Percentiles rank a stretch among this genome's conserved stretches.
phyloP scores from a whole-genome alignment of 1,284 basidiomycete genomes.

The Fistulina hepatica region DNA sequence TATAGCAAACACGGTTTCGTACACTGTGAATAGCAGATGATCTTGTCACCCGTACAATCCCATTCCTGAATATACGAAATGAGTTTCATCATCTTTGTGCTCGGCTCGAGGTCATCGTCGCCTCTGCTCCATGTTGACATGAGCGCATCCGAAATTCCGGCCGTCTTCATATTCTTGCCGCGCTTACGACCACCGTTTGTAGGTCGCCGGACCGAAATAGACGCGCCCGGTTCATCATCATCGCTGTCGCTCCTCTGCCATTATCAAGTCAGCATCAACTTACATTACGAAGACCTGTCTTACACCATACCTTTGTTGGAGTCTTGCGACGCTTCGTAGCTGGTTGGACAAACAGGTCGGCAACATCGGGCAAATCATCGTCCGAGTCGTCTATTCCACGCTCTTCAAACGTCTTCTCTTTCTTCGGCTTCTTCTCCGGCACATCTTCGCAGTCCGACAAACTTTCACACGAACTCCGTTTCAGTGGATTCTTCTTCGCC shows the following conservation, averaged over 20 bases:
- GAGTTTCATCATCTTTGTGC: constrained; percentile 57
- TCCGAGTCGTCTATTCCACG: constrained; percentile 28
- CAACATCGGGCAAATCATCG: constrained; percentile 41
- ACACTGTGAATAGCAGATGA: constrained; percentile 64
- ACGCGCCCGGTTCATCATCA: constrained; percentile 20
- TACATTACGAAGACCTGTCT: constrained; percentile 7
- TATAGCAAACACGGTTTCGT: constrained; percentile 15
- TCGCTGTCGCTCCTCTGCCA: not conserved
- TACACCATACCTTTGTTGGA: constrained; percentile 16
- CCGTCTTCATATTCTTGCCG: constrained; percentile 6
- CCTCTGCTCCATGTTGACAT: constrained; percentile 47
- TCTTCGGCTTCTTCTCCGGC: constrained; percentile 9
- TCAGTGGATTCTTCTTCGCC: constrained; percentile 9
- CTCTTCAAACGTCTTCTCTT: constrained; percentile 22
- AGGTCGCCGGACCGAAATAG: constrained; percentile 9
- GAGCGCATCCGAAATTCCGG: no score
- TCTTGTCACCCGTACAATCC: constrained; percentile 54
- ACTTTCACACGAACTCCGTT: constrained; percentile 11
- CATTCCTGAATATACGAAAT: constrained; percentile 43
- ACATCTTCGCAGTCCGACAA: constrained; percentile 16
- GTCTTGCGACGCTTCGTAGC: constrained; percentile 16
- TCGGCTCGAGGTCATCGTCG: constrained; percentile 50
- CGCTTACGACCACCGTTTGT: not conserved
- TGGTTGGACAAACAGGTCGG: constrained; percentile 20
- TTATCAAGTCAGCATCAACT: not conserved